Conservation (phyloP, 495 filamentous ascomycete species). For the Xylaria nigripes region DNA sequence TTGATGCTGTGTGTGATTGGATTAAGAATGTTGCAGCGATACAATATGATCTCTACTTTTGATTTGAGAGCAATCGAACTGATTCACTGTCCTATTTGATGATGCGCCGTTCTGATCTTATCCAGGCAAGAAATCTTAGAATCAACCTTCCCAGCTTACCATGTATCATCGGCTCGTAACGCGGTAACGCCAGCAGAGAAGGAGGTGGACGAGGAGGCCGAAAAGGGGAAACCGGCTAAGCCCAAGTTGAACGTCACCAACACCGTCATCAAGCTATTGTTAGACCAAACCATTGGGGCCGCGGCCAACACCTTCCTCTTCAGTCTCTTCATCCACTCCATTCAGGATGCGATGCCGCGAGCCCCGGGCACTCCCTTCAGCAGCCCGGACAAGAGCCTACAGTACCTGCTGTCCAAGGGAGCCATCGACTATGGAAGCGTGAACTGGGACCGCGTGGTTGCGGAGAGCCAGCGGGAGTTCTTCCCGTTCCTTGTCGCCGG, state of each 20-base stretch:
- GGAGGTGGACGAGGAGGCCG: constrained; percentile 34
- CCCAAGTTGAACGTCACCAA: constrained; percentile 56
- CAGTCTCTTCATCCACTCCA: constrained; percentile 37
- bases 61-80: not conserved
- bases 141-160: constrained; percentile 38
- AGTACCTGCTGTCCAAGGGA: constrained; percentile 15
- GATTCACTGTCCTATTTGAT: not conserved
- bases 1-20: not conserved
- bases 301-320: constrained; percentile 73
- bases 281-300: constrained; percentile 76
- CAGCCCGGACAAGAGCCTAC: constrained; percentile 17
- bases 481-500: constrained; percentile 63
- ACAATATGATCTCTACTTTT: not conserved
- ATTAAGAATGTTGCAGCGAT: not conserved
- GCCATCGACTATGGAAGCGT: constrained; percentile 27
- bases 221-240: constrained; percentile 34
- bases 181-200: constrained; percentile 35
- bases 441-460: constrained; percentile 27
- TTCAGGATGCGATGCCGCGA: constrained; percentile 31
- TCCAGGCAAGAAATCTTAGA: constrained; percentile 45
- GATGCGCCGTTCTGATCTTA: not conserved
- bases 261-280: constrained; percentile 67
- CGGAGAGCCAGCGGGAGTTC: constrained; percentile 48
- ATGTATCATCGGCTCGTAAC: constrained; percentile 30
- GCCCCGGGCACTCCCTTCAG: constrained; percentile 14